These are phyloP conservation scores for Malus hybrid DNA, from an alignment of 331 rosid species.

Conservation along the genomic window DNA sequence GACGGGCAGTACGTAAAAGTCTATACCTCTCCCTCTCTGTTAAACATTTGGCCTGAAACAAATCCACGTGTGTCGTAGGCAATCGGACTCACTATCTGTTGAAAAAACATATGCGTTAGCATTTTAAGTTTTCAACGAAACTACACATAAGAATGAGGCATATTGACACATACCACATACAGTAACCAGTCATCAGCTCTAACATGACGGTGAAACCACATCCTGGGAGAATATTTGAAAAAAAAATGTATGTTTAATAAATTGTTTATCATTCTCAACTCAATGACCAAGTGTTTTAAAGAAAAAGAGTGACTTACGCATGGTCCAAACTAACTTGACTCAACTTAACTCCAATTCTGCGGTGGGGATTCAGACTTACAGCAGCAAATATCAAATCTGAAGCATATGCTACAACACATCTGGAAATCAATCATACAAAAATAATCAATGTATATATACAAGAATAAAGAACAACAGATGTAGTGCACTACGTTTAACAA, in stretches of 20 bases:
- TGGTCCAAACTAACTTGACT: conserved; percentile 82
- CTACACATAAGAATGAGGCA: background rate
- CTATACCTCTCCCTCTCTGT: conserved; percentile 73
- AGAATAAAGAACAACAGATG: background rate
- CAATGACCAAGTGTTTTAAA: background rate
- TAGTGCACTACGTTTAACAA: background rate
- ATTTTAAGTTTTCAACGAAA: background rate
- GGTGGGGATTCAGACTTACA: conserved; percentile 87
- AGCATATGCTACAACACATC: conserved; percentile 88
- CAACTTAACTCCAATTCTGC: conserved; percentile 51
- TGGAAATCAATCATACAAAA: conserved; percentile 20
- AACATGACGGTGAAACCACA: conserved; percentile 86
- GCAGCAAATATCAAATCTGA: conserved; percentile 79
- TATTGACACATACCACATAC: conserved; percentile 45
- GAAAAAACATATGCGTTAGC: conserved; percentile 5
- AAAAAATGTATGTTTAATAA: background rate
- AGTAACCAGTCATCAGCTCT: conserved; percentile 92
- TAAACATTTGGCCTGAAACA: conserved; percentile 76
- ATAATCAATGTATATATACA: background rate
- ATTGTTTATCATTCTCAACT: background rate
- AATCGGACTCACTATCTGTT: conserved; percentile 55
- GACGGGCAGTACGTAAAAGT: background rate
- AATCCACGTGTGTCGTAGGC: conserved; percentile 60
- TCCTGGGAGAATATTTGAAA: conserved; percentile 35
- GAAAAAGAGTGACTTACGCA: conserved; percentile 48